Evolutionary conservation across 2,329 filamentous ascomycete species (phyloP).

Genomic region (Trichoderma atrobrunneum): DNA sequence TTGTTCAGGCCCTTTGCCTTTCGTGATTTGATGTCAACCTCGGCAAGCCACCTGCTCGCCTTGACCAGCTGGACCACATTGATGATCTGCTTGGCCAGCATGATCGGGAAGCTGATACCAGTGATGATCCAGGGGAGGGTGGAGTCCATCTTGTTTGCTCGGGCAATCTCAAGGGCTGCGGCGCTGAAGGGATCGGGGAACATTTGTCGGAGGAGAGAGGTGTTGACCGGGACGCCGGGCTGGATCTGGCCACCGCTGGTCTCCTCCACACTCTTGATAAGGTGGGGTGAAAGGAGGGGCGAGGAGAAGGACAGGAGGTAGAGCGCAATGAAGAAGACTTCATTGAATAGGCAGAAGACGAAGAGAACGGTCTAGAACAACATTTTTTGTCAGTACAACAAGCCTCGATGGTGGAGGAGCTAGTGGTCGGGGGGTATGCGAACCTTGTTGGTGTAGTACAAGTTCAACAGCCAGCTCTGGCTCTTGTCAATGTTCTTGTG

Average conservation of each 20-base stretch:
- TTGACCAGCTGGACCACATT: conserved; percentile 94
- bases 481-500: conserved; percentile 93
- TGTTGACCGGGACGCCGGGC: conserved; percentile 67
- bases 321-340: conserved; percentile 95
- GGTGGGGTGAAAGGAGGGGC: conserved; percentile 80
- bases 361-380: conserved; percentile 76
- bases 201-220: conserved; percentile 67
- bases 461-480: conserved; percentile 83
- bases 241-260: conserved; percentile 52
- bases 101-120: conserved; percentile 76
- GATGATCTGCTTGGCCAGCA: conserved; percentile 88
- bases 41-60: conserved; percentile 85
- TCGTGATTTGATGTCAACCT: conserved; percentile 75
- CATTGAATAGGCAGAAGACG: conserved; percentile 84
- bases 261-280: conserved; percentile 62
- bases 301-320: conserved; percentile 98
- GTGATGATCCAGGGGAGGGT: conserved; percentile 68
- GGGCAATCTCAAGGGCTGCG: conserved; percentile 85
- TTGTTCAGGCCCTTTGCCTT: conserved; percentile 51
- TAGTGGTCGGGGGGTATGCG: conserved; percentile 6
- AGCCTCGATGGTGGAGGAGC: not conserved
- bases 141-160: conserved; percentile 89
- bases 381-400: not conserved
- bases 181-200: conserved; percentile 91
- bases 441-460: conserved; percentile 98